Evolutionary conservation across 768 basidiomycete species (phyloP).

Genomic region (Steccherinum ochraceum): DNA sequence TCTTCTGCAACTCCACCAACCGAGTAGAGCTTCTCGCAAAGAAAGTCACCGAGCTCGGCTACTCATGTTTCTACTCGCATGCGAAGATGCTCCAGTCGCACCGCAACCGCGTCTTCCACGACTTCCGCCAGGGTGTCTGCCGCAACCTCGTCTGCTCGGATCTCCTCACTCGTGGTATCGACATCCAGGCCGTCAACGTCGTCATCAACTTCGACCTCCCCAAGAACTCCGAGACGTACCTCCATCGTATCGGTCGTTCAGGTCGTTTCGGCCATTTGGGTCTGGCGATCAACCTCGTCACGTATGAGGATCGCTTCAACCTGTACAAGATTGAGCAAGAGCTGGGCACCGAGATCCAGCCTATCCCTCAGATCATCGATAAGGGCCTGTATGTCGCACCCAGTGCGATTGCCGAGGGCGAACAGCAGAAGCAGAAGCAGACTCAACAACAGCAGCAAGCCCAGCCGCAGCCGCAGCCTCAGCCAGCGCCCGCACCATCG

Average conservation of each 20-base stretch:
- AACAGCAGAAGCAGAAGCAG: constrained; percentile 37
- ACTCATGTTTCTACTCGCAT: constrained; percentile 99
- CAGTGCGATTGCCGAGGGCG: constrained; percentile 32
- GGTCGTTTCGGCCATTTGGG: constrained; percentile 97
- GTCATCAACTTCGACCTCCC: constrained; percentile 99
- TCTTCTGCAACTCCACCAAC: constrained; percentile 99
- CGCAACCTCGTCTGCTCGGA: constrained; percentile 98
- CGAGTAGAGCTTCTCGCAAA: constrained; percentile 98
- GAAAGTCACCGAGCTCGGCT: constrained; percentile 98
- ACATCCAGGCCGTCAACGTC: constrained; percentile 99
- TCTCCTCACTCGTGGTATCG: constrained; percentile 96
- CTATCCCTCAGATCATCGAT: constrained; percentile 90
- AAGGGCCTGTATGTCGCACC: constrained; percentile 92
- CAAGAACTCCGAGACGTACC: constrained; percentile 97
- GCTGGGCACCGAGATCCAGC: constrained; percentile 94
- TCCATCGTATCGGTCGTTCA: constrained; percentile 96
- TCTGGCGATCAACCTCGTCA: constrained; percentile 95
- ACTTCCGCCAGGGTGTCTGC: constrained; percentile 97
- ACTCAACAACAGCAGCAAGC: constrained; percentile 24
- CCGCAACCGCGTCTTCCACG: constrained; percentile 99
- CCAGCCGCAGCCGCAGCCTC: constrained; percentile 15
- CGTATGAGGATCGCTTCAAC: constrained; percentile 97
- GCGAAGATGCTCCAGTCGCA: constrained; percentile 99
- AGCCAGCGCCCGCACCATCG: constrained; percentile 9
- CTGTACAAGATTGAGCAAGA: constrained; percentile 98